A percentile compares a stretch with the other conserved stretches of the same genome.
Evolutionary conservation across 192 early-diverging fungal genomes (phyloP).

Genomic region (Coemansia sp.): DNA sequence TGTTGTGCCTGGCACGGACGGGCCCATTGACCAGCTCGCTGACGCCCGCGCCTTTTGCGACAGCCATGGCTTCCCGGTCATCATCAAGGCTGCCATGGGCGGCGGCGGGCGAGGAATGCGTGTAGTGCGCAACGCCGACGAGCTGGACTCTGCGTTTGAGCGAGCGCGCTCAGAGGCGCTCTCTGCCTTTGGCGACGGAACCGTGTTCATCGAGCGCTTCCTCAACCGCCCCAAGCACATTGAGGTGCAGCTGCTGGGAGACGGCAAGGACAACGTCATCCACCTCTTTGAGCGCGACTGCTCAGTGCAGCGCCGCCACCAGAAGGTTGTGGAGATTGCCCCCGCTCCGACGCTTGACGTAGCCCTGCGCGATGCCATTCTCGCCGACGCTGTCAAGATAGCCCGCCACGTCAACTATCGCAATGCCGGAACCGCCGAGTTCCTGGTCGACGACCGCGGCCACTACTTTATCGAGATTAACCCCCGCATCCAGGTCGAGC

Average conservation of each 20-base stretch:
- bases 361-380: conserved; percentile 70
- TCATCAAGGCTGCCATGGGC: conserved; percentile 97
- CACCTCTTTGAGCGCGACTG: conserved; percentile 96
- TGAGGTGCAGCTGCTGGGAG: conserved; percentile 95
- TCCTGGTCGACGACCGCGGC: conserved; percentile 84
- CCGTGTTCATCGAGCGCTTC: conserved; percentile 93
- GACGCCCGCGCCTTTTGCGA: conserved; percentile 74
- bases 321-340: conserved; percentile 94
- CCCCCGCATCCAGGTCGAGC: conserved; percentile 97
- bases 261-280: conserved; percentile 78
- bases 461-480: conserved; percentile 99
- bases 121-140: conserved; percentile 73
- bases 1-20: conserved; percentile 92
- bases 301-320: conserved; percentile 95
- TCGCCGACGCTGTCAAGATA: conserved; percentile 88
- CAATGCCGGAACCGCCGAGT: conserved; percentile 97
- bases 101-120: conserved; percentile 97
- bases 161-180: conserved; percentile 86
- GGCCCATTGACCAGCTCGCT: conserved; percentile 64
- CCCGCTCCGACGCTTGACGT: conserved; percentile 74
- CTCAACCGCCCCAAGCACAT: conserved; percentile 91
- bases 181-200: conserved; percentile 93
- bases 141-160: conserved; percentile 76
- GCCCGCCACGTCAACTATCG: conserved; percentile 85
- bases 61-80: conserved; percentile 86